These are phyloP conservation scores for Termitomyces sp. DNA, from an alignment of 768 basidiomycete species.

Conservation along the genomic window DNA sequence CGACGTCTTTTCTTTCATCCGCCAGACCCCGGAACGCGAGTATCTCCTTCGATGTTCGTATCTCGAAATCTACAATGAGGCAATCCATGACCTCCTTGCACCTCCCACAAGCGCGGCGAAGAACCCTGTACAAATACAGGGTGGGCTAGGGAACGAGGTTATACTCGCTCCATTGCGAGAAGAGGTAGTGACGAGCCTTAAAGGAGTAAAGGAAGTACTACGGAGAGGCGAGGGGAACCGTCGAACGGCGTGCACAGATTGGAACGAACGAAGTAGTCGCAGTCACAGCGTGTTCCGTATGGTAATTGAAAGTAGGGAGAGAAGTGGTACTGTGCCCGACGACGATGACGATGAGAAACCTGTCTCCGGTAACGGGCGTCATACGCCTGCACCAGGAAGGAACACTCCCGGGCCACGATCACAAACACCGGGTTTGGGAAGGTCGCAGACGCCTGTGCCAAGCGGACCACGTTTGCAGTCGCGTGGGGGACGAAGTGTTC, in stretches of 20 bases:
- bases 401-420: slow-evolving; percentile 35
- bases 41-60: slow-evolving; percentile 96
- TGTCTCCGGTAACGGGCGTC: slow-evolving; percentile 23
- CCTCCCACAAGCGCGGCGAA: slow-evolving; percentile 49
- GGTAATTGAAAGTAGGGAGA: slow-evolving; percentile 83
- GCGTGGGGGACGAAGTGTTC: slow-evolving; percentile 74
- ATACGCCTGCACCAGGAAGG: slow-evolving; percentile 24
- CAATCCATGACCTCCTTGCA: slow-evolving; percentile 80
- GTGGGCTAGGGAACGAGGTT: slow-evolving; percentile 52
- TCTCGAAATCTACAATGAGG: slow-evolving; percentile 96
- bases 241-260: slow-evolving; percentile 94
- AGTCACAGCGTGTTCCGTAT: slow-evolving; percentile 94
- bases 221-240: slow-evolving; percentile 82
- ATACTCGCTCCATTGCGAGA: slow-evolving; percentile 77
- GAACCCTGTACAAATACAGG: slow-evolving; percentile 71
- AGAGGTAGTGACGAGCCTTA: slow-evolving; percentile 89
- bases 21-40: slow-evolving; percentile 70
- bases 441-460: slow-evolving; percentile 37
- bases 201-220: slow-evolving; percentile 81
- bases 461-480: slow-evolving; percentile 61
- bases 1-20: slow-evolving; percentile 86
- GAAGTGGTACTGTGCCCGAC: slow-evolving; percentile 29
- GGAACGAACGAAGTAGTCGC: slow-evolving; percentile 93
- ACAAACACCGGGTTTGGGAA: slow-evolving; percentile 43
- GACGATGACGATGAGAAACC: slow-evolving; percentile 36